These are phyloP conservation scores for Boletus sp. DNA, from an alignment of 768 basidiomycete species.

Conservation along the genomic window DNA sequence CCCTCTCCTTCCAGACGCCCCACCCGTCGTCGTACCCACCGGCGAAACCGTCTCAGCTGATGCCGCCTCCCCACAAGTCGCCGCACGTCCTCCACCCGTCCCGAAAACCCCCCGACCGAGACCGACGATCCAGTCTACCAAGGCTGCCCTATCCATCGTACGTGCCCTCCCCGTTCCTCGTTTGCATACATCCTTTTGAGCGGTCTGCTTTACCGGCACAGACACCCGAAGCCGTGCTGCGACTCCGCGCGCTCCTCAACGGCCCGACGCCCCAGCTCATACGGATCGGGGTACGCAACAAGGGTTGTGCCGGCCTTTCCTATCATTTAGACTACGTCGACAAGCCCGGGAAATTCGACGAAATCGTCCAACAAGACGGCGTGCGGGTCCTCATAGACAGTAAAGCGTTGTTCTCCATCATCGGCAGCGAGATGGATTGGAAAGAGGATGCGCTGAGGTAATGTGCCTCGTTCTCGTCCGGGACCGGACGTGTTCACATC, in stretches of 20 bases:
- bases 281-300: constrained; percentile 93
- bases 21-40: constrained; percentile 52
- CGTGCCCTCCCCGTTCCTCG: constrained; percentile 6
- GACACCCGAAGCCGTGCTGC: constrained; percentile 77
- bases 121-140: constrained; percentile 66
- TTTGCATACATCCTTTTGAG: not conserved
- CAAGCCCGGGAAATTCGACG: constrained; percentile 86
- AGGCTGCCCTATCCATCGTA: constrained; percentile 79
- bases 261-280: constrained; percentile 89
- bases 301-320: constrained; percentile 89
- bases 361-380: constrained; percentile 94
- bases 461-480: not conserved
- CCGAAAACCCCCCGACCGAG: constrained; percentile 64
- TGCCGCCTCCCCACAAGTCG: constrained; percentile 68
- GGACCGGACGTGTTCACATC: constrained; percentile 1
- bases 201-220: constrained; percentile 28
- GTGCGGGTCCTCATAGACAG: constrained; percentile 93
- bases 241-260: constrained; percentile 70
- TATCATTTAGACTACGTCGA: constrained; percentile 95
- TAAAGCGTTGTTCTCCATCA: constrained; percentile 96
- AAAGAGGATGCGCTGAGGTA: constrained; percentile 87
- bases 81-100: constrained; percentile 66
- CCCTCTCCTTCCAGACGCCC: constrained; percentile 41
- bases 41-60: constrained; percentile 49
- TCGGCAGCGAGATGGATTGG: constrained; percentile 99